These are phyloP conservation scores for Cryptococcus deneoformans DNA, from an alignment of 1,284 basidiomycete genomes.

Conservation along the genomic window DNA sequence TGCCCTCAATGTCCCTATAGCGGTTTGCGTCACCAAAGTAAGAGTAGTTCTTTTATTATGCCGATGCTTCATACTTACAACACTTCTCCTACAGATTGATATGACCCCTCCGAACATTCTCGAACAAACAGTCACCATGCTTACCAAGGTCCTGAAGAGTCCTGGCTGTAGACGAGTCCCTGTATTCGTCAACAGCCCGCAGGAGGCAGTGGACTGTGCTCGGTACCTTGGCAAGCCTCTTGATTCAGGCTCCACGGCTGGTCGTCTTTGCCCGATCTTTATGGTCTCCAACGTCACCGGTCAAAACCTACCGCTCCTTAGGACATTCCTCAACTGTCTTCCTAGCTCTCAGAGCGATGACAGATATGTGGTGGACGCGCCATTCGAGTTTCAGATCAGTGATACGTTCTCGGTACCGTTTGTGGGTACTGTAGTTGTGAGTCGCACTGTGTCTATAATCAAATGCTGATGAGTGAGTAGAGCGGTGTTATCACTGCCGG, in stretches of 20 bases:
- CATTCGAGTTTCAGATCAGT: conserved; percentile 67
- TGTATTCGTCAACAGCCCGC: conserved; percentile 52
- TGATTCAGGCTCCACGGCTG: conserved; percentile 7
- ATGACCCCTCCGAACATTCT: conserved; percentile 95
- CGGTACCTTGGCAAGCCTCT: conserved; percentile 67
- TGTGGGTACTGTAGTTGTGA: conserved; percentile 81
- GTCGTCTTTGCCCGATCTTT: conserved; percentile 87
- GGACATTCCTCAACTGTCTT: conserved; percentile 80
- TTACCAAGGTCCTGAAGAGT: conserved; percentile 87
- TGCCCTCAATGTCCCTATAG: conserved; percentile 88
- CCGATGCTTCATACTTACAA: too few relatives aligned
- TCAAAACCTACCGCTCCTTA: conserved; percentile 69
- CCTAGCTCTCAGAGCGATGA: conserved; percentile 76
- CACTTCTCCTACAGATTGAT: conserved; percentile 74
- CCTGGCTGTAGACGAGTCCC: conserved; percentile 70
- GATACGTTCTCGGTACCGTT: conserved; percentile 77
- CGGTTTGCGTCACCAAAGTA: conserved; percentile 93
- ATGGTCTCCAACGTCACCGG: conserved; percentile 95
- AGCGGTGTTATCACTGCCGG: conserved; percentile 86
- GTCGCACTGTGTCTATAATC: conserved; percentile 12
- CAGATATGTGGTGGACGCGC: conserved; percentile 77
- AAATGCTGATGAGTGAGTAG: conserved; percentile 7
- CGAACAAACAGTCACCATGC: conserved; percentile 85
- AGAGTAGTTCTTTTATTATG: too few relatives aligned
- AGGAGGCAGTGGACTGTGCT: conserved; percentile 66